Evolutionary conservation across 2,329 filamentous ascomycete genomes (phyloP), one percentile per base, ranked within the genome.

Genomic region (Paraphaeosphaeria minitans): DNA sequence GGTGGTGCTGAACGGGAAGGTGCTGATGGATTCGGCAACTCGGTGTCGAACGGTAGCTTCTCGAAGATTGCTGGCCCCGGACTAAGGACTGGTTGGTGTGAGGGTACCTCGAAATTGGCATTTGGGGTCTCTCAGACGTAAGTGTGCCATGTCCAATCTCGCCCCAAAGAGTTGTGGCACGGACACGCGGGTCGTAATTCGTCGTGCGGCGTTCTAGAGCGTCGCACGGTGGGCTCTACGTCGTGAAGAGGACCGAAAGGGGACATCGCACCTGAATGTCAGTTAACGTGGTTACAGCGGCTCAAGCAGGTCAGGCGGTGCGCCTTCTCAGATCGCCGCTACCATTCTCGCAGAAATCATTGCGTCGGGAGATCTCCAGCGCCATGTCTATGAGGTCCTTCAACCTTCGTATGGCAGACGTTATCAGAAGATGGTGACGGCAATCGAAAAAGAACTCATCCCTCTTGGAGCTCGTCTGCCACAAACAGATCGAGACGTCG

Each of bases 1-100:
- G 86, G 84, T 0, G 83, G 84, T 16, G 39, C 85, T 75, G 62
- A 80, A 59, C 66, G 79, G 61, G 56, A 69, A 2, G 77, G 77
- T 37, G 77, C 79, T 3, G 82, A 87, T 75, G 81, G 81, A 45
- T 97, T 94, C 72, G 93, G 94, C 12, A 89, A 98, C 74, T 85
- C 87, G 10, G 81, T 93, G 37, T 93, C 90, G 68, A 98, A 98
- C 73, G 93, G 91, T 22, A 92, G 89, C 7, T 98, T 98, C 76
- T 92, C 88, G 73, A 99, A 99, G 76, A 87, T 98, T 39, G 84
- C 87, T 29, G 92, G 87, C 0, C 93, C 94, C 0, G 95, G 94
- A 0, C 78, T 90, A 52, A 84, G 94, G 13, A 93, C 91, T 0
- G 94, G 94, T n/a, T 98, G 93, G 93, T 85, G 88, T 1, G 92